Evolutionary conservation across 352 stramenopile genomes (phyloP).

Genomic region (Pythium utonaiense): DNA sequence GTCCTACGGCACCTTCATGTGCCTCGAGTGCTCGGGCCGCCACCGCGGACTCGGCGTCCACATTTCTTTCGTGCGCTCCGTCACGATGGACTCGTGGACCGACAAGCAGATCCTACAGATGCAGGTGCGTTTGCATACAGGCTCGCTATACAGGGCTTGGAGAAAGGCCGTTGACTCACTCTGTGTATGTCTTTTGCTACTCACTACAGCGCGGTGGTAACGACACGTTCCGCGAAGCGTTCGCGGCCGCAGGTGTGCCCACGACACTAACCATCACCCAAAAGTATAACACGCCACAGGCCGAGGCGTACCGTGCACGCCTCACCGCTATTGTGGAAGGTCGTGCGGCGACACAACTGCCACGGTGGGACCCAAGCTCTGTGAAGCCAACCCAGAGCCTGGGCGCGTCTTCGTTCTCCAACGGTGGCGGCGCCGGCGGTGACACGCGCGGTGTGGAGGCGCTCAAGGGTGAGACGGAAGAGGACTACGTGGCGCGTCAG

Average conservation of each 20-base stretch:
- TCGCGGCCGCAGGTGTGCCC: slow-evolving; percentile 61
- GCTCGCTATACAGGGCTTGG: too few relatives aligned
- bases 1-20: slow-evolving; percentile 95
- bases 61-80: slow-evolving; percentile 90
- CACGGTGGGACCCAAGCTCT: slow-evolving; percentile 58
- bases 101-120: slow-evolving; percentile 86
- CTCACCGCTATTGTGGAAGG: slow-evolving; percentile 67
- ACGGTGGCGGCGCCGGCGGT: slow-evolving; percentile 25
- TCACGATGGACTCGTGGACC: slow-evolving; percentile 87
- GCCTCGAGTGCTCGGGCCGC: slow-evolving; percentile 91
- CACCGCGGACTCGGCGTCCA: slow-evolving; percentile 91
- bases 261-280: slow-evolving; percentile 70
- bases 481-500: slow-evolving; percentile 72
- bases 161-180: background rate
- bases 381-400: slow-evolving; percentile 24
- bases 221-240: slow-evolving; percentile 62
- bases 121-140: slow-evolving; percentile 33
- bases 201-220: slow-evolving; percentile 54
- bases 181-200: background rate
- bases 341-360: slow-evolving; percentile 41
- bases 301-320: slow-evolving; percentile 63
- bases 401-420: slow-evolving; percentile 37
- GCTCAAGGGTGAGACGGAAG: slow-evolving; percentile 75
- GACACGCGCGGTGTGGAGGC: slow-evolving; percentile 74
- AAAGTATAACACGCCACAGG: slow-evolving; percentile 85